Evolutionary conservation across 768 basidiomycete species (phyloP).

Genomic region (Amanita exitialis): DNA sequence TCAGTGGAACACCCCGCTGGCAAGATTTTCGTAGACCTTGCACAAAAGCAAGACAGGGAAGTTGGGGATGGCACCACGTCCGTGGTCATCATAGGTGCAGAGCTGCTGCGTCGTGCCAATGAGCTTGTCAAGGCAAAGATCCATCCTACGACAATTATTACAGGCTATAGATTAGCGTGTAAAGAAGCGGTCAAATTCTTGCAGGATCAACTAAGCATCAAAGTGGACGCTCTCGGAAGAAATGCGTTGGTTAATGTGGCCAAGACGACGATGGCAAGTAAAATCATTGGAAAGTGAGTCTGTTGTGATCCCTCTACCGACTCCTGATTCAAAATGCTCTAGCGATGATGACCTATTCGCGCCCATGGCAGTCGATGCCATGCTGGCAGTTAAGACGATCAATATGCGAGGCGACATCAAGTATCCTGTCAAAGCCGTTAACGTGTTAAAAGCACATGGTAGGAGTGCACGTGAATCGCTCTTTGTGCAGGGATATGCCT

Average conservation of each 20-base stretch:
- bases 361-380: conserved; percentile 97
- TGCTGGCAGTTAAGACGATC: conserved; percentile 92
- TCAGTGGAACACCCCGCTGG: conserved; percentile 97
- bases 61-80: conserved; percentile 99
- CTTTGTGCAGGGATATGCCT: conserved; percentile 91
- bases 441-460: conserved; percentile 96
- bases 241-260: conserved; percentile 93
- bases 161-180: conserved; percentile 94
- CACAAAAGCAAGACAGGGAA: conserved; percentile 98
- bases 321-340: background rate
- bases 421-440: conserved; percentile 99
- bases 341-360: conserved; percentile 98
- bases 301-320: background rate
- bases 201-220: conserved; percentile 94
- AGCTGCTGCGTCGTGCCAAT: conserved; percentile 90
- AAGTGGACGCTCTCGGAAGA: conserved; percentile 84
- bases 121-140: conserved; percentile 98
- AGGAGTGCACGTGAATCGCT: conserved; percentile 91
- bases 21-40: conserved; percentile 94
- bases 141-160: conserved; percentile 98
- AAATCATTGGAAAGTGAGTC: conserved; percentile 92
- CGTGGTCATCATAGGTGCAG: conserved; percentile 97
- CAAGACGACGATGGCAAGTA: conserved; percentile 98
- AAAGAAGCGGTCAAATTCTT: conserved; percentile 96
- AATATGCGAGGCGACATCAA: conserved; percentile 93